A percentile compares a stretch with the other conserved stretches of the same genome.
Conservation (phyloP, 345 rosid species). For the Dipteronia sinensis region DNA sequence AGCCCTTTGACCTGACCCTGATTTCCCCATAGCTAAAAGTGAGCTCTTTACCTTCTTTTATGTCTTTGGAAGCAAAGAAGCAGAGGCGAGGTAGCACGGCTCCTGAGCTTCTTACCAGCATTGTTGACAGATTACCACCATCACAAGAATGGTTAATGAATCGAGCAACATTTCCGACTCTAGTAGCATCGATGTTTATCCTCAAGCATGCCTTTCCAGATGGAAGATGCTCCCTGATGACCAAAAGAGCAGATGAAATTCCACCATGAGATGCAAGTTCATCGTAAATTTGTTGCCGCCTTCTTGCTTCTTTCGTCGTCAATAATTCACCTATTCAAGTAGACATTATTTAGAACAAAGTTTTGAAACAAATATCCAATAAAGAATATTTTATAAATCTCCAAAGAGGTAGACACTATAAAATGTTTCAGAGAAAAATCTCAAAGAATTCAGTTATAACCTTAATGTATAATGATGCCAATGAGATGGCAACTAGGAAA, state of each 20-base stretch:
- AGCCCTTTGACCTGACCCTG: constrained; percentile 47
- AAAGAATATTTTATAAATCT: neutral
- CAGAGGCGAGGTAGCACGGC: constrained; percentile 69
- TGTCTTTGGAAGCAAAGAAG: constrained; percentile 78
- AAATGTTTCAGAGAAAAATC: neutral
- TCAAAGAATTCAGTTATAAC: neutral
- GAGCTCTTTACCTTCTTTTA: constrained; percentile 63
- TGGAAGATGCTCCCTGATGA: constrained; percentile 93
- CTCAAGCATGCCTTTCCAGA: constrained; percentile 84
- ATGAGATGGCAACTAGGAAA: neutral
- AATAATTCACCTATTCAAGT: constrained; percentile 65
- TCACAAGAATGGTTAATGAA: constrained; percentile 95
- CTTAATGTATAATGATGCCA: neutral
- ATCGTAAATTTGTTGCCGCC: constrained; percentile 66
- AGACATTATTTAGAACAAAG: constrained; percentile 13
- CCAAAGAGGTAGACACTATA: neutral
- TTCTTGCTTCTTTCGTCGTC: constrained; percentile 72
- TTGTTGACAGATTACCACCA: constrained; percentile 69
- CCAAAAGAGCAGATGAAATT: constrained; percentile 69
- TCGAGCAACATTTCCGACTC: constrained; percentile 70
- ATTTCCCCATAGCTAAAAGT: constrained; percentile 80
- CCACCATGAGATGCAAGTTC: constrained; percentile 42
- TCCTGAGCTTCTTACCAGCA: constrained; percentile 66
- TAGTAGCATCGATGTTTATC: constrained; percentile 83
- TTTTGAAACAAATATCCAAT: neutral